These are phyloP conservation scores for Candida ipomoeae DNA, from an alignment of 805 yeast species.

Conservation along the genomic window DNA sequence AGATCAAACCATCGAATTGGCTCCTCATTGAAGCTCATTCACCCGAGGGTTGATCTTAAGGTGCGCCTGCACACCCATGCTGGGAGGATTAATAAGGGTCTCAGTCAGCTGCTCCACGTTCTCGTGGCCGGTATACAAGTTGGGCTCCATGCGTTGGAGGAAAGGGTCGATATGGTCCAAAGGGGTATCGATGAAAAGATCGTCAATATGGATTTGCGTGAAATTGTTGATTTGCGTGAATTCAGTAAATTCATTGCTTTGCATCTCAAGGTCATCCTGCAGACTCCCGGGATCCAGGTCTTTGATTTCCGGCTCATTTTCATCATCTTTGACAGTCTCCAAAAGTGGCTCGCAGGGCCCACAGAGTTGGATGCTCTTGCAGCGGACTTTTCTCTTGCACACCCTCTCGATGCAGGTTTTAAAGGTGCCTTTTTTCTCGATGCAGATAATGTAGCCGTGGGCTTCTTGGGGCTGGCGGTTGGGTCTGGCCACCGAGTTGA, in stretches of 20 bases:
- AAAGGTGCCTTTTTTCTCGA: background rate
- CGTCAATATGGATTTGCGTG: too few species aligned
- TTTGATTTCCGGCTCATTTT: too few species aligned
- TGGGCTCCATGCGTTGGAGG: background rate
- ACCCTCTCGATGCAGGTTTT: background rate
- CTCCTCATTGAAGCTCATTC: background rate
- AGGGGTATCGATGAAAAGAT: too few species aligned
- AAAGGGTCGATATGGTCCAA: background rate
- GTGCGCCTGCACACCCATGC: background rate
- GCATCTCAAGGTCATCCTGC: too few species aligned
- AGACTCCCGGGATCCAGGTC: too few species aligned
- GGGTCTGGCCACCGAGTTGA: too few species aligned
- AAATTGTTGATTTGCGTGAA: too few species aligned
- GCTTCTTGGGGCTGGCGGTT: background rate
- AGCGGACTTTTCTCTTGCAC: background rate
- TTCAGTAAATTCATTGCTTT: too few species aligned
- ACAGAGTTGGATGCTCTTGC: background rate
- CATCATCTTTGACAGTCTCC: background rate
- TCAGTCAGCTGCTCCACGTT: constrained; percentile 1
- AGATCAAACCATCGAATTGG: background rate
- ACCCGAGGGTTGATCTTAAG: background rate
- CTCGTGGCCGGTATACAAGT: background rate
- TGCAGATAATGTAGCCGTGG: background rate
- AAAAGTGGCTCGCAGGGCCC: background rate
- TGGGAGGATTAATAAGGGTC: background rate